These are phyloP conservation scores for Aspergillus unguis DNA, from an alignment of 2,329 filamentous ascomycete species.

Conservation along the genomic window DNA sequence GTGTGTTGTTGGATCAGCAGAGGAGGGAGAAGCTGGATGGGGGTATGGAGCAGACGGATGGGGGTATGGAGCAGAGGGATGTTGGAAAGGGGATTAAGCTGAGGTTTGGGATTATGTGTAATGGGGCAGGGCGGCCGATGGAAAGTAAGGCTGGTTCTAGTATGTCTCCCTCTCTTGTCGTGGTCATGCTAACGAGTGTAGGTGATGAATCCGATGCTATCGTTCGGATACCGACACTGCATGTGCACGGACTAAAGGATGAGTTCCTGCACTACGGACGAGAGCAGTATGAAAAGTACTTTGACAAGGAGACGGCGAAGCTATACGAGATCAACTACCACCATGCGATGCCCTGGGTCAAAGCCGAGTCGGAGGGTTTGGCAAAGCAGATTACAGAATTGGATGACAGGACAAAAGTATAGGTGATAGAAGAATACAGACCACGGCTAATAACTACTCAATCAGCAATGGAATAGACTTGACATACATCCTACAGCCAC, in stretches of 20 bases:
- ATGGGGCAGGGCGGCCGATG: constrained; percentile 20
- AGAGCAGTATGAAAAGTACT: constrained; percentile 16
- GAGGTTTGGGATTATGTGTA: constrained; percentile 21
- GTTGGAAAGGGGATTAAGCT: constrained; percentile 3
- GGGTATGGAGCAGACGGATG: not conserved
- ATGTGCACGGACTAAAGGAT: constrained; percentile 23
- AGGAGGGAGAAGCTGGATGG: constrained; percentile 3
- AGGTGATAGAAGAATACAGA: not conserved
- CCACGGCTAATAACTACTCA: too few relatives aligned
- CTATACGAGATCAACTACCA: constrained; percentile 24
- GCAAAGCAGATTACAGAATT: constrained; percentile 15
- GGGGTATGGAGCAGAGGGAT: not conserved
- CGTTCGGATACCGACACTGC: constrained; percentile 18
- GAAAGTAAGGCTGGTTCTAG: constrained; percentile 17
- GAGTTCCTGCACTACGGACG: constrained; percentile 16
- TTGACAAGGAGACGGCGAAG: constrained; percentile 7
- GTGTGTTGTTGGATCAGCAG: constrained; percentile 22
- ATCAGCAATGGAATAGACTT: too few relatives aligned
- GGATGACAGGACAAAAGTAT: constrained; percentile 8
- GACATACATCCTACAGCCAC: too few relatives aligned
- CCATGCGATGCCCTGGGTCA: constrained; percentile 26
- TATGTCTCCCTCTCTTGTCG: constrained; percentile 6
- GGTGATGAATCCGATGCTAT: not conserved
- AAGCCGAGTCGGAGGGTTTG: constrained; percentile 17
- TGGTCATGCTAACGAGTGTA: not conserved